A percentile compares a stretch with the other conserved stretches of the same genome.
phyloP scores from a whole-genome alignment of 805 yeast species.

The Candida rishiriensis region DNA sequence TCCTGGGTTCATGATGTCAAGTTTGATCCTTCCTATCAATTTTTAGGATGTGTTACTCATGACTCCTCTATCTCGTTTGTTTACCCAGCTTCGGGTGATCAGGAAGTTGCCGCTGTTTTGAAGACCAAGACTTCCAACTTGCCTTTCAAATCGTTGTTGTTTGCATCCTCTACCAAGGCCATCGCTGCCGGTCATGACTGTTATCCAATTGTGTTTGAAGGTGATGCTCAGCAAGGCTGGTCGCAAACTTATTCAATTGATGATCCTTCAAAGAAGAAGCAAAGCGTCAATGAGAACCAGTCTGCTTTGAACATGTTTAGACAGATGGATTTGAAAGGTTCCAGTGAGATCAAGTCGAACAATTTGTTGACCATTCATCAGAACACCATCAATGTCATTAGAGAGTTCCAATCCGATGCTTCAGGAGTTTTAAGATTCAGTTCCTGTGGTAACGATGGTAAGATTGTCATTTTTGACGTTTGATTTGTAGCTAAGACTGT shows the following conservation, averaged over 20 bases:
- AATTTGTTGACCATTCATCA: slow-evolving; percentile 79
- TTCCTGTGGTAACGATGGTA: slow-evolving; percentile 87
- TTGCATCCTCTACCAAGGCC: slow-evolving; percentile 60
- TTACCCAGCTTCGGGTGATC: slow-evolving; percentile 59
- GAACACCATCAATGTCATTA: slow-evolving; percentile 74
- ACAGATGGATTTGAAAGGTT: slow-evolving; percentile 93
- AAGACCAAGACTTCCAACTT: slow-evolving; percentile 62
- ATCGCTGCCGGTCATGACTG: slow-evolving; percentile 92
- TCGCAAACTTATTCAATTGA: slow-evolving; percentile 55
- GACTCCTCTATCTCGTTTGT: slow-evolving; percentile 81
- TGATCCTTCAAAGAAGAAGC: slow-evolving; percentile 42
- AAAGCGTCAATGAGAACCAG: slow-evolving; percentile 58
- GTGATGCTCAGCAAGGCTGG: slow-evolving; percentile 61
- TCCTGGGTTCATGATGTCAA: slow-evolving; percentile 92
- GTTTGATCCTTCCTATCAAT: slow-evolving; percentile 76
- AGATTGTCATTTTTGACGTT: slow-evolving; percentile 70
- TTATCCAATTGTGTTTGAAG: slow-evolving; percentile 82
- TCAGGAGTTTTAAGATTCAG: slow-evolving; percentile 57
- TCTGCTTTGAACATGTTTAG: slow-evolving; percentile 89
- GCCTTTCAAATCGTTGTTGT: slow-evolving; percentile 76
- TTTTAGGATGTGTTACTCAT: slow-evolving; percentile 78
- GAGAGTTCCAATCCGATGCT: slow-evolving; percentile 42
- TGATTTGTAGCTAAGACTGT: slow-evolving; percentile 1
- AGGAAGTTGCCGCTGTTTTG: slow-evolving; percentile 51
- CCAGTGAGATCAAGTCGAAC: slow-evolving; percentile 42